Evolutionary conservation across 2,329 filamentous ascomycete genomes (phyloP), one percentile per base, ranked within the genome.

Genomic region (Parastagonospora avenae): DNA sequence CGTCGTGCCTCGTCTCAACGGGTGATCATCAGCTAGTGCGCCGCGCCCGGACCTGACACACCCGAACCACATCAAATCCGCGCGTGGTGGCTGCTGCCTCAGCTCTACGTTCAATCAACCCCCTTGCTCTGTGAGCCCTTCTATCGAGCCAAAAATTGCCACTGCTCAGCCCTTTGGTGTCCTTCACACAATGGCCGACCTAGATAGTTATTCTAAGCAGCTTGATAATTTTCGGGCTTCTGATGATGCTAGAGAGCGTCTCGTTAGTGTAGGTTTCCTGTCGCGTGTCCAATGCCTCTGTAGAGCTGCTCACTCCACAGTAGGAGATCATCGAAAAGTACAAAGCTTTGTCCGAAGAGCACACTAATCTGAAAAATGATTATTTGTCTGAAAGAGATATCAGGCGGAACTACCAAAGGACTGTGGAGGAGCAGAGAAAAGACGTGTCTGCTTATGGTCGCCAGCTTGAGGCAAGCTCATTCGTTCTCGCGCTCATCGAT

Each of bases 401-500:
- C 43, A 63, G 71, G 36, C 62, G 68, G 14, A 64, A 58, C 41
- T 71, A 67, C 57, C 71, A 73, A 41, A 63, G 45, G 42, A 47
- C 54, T 15, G 57, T 61, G 14, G 58, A 65, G 11, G 58, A 60
- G 19, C 57, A 56, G 36, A 49, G 64, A 41, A 54, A 53, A 38
- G 47, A 60, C 40, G 47, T 68, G 24, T 33, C 24, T 19, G 59
- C 66, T 3, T 56, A 58, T 29, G 54, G 67, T 42, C 66, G 59
- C 31, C 58, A 67, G 40, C 37, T 70, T 48, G 67, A 74, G 33
- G 52, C 59, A 8, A 76, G 70, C 53, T 73, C 76, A 14, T 80
- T 80, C 51, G 75, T 77, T 10, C 61, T 79, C 60, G 76, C 71
- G 33, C 62, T 80, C 40, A 76, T 80, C 40, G 78, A 80, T 63